Evolutionary conservation across 192 early-diverging fungal genomes (phyloP).

Genomic region (Gonapodya sp.): DNA sequence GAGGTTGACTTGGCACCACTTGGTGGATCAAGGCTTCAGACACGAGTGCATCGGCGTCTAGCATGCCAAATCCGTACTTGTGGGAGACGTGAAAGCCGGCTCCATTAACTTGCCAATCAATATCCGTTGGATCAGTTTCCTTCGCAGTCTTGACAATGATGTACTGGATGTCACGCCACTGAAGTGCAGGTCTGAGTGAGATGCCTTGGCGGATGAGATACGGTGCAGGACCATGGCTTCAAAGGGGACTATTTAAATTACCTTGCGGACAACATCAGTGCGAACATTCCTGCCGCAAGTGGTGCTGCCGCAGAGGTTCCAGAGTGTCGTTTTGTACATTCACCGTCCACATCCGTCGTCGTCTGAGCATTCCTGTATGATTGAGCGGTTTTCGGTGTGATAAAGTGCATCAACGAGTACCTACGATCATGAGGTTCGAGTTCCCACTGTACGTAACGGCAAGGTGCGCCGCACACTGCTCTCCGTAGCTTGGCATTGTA

Average conservation of each 20-base stretch:
- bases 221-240: too few relatives aligned
- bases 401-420: constrained; percentile 12
- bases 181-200: constrained; percentile 75
- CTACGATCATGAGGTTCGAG: constrained; percentile 63
- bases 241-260: constrained; percentile 6
- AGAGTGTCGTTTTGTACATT: constrained; percentile 74
- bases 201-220: neutral
- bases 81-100: constrained; percentile 74
- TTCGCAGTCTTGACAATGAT: constrained; percentile 69
- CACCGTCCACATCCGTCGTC: constrained; percentile 72
- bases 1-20: constrained; percentile 56
- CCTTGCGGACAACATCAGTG: constrained; percentile 60
- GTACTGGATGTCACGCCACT: constrained; percentile 91
- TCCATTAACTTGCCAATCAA: constrained; percentile 62
- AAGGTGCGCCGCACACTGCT: constrained; percentile 79
- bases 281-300: constrained; percentile 79
- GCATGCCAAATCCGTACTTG: constrained; percentile 86
- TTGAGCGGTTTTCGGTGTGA: neutral
- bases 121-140: constrained; percentile 54
- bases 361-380: constrained; percentile 23
- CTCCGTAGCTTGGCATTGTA: constrained; percentile 72
- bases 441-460: constrained; percentile 77
- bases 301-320: constrained; percentile 96
- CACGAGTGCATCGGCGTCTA: constrained; percentile 76
- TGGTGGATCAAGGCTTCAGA: constrained; percentile 59